These are phyloP conservation scores for Acorus gramineus DNA, from an alignment of 106 monocot species.

Conservation along the genomic window DNA sequence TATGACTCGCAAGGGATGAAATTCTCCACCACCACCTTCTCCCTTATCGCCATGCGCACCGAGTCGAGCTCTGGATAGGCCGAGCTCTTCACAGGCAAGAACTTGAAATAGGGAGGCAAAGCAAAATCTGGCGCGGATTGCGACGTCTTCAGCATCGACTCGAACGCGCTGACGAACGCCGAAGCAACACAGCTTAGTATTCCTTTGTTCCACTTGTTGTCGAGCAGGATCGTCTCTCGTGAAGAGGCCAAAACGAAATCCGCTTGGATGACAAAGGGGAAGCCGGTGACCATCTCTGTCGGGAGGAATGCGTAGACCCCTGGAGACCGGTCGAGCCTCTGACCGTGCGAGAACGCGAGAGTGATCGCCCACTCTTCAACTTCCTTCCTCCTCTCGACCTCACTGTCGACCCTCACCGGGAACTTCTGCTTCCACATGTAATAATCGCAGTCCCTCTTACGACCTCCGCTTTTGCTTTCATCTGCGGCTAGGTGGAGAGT, in stretches of 20 bases:
- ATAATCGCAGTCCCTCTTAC: slow-evolving; percentile 1
- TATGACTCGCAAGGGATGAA: slow-evolving; percentile 4
- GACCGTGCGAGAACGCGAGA: slow-evolving; percentile 14
- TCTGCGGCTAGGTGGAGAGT: slow-evolving; percentile 1
- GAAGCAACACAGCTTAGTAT: slow-evolving; percentile 41
- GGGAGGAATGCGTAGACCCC: slow-evolving; percentile 19
- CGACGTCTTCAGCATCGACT: slow-evolving; percentile 5
- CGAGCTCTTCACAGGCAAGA: background rate
- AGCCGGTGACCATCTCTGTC: slow-evolving; percentile 14
- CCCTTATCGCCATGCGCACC: slow-evolving; percentile 1
- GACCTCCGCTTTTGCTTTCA: background rate
- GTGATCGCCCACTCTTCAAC: slow-evolving; percentile 8
- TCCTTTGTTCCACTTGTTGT: slow-evolving; percentile 51
- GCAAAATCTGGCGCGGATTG: background rate
- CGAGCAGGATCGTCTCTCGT: slow-evolving; percentile 36
- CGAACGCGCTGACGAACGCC: slow-evolving; percentile 35
- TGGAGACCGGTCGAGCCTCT: background rate
- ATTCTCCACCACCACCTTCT: background rate
- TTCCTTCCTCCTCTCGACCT: slow-evolving; percentile 1
- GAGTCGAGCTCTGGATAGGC: background rate
- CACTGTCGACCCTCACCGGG: slow-evolving; percentile 13
- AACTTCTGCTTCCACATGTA: slow-evolving; percentile 21
- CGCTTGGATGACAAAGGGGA: slow-evolving; percentile 36
- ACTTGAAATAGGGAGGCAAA: background rate
- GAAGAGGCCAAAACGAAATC: slow-evolving; percentile 54